Conservation (phyloP, 2,329 filamentous ascomycete genomes). For the Bisporella sp. region DNA sequence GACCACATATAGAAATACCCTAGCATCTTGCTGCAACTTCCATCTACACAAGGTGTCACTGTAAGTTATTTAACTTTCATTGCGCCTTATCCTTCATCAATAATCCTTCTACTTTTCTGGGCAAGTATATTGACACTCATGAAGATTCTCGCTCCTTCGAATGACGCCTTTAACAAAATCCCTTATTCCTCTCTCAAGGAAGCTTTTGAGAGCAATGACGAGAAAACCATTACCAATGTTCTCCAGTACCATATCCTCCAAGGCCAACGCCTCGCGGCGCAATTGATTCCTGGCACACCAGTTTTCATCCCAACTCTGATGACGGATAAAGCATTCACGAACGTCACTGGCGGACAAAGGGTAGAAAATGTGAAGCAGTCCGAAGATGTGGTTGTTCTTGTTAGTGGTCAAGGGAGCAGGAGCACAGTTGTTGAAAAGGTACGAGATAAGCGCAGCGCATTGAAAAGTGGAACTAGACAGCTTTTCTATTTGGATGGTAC, state of each 20-base stretch:
- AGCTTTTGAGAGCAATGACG: conserved; percentile 27
- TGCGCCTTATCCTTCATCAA: not conserved
- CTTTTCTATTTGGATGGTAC: not conserved
- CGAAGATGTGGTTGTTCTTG: conserved; percentile 34
- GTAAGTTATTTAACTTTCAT: conserved; percentile 25
- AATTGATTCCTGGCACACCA: conserved; percentile 29
- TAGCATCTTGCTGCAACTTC: conserved; percentile 35
- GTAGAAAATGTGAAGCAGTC: conserved; percentile 37
- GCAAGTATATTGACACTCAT: too few relatives aligned
- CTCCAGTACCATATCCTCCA: conserved; percentile 30
- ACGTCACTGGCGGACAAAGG: conserved; percentile 43
- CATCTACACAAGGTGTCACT: conserved; percentile 37
- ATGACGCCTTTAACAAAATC: conserved; percentile 30
- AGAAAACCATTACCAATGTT: conserved; percentile 30
- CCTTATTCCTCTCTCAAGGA: conserved; percentile 27
- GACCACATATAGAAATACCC: conserved; percentile 33
- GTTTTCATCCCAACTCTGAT: conserved; percentile 38
- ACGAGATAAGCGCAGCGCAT: conserved; percentile 1
- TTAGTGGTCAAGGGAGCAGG: conserved; percentile 34
- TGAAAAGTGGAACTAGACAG: not conserved
- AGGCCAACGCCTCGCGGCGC: conserved; percentile 21
- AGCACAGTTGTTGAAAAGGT: conserved; percentile 32
- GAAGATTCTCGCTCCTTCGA: conserved; percentile 29
- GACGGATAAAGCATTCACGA: conserved; percentile 34
- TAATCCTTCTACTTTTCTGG: not conserved